A percentile compares a stretch with the other conserved stretches of the same genome.
Evolutionary conservation across 2,329 filamentous ascomycete species (phyloP).

Genomic region (Phialophora macrospora): DNA sequence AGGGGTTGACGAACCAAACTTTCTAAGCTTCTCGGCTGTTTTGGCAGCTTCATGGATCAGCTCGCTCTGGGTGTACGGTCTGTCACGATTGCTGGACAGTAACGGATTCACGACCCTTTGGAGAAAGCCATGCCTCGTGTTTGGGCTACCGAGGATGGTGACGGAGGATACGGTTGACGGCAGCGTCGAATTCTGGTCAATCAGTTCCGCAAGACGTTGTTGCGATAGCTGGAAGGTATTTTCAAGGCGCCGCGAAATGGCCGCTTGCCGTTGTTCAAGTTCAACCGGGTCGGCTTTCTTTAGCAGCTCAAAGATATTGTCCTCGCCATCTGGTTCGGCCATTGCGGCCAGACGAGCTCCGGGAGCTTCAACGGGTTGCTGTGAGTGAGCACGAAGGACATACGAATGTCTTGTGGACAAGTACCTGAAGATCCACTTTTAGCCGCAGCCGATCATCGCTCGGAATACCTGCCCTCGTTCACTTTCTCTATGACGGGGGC

Average conservation of each 20-base stretch:
- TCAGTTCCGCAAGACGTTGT: constrained; percentile 66
- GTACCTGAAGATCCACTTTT: not conserved
- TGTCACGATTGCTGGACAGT: constrained; percentile 68
- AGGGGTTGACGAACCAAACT: constrained; percentile 66
- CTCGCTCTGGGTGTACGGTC: constrained; percentile 77
- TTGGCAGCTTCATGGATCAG: constrained; percentile 73
- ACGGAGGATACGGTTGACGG: constrained; percentile 88
- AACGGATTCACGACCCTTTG: constrained; percentile 79
- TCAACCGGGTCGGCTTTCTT: constrained; percentile 58
- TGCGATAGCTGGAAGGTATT: constrained; percentile 67
- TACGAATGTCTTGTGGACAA: not conserved
- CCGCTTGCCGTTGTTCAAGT: constrained; percentile 63
- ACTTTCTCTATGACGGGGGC: not conserved
- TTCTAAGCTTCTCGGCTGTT: constrained; percentile 74
- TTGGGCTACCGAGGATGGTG: constrained; percentile 77
- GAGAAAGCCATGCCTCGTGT: constrained; percentile 84
- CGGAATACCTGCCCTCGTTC: not conserved
- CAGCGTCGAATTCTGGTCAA: constrained; percentile 80
- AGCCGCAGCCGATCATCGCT: not conserved
- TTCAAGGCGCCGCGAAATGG: constrained; percentile 63
- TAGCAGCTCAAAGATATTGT: constrained; percentile 36
- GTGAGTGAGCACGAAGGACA: not conserved
- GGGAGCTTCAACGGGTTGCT: constrained; percentile 1
- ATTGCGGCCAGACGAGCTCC: constrained; percentile 22
- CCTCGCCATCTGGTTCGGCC: constrained; percentile 26